Evolutionary conservation across 1,284 basidiomycete species (phyloP), one percentile per base, ranked within the genome.

Genomic region (Fistulinella cinereoalba): DNA sequence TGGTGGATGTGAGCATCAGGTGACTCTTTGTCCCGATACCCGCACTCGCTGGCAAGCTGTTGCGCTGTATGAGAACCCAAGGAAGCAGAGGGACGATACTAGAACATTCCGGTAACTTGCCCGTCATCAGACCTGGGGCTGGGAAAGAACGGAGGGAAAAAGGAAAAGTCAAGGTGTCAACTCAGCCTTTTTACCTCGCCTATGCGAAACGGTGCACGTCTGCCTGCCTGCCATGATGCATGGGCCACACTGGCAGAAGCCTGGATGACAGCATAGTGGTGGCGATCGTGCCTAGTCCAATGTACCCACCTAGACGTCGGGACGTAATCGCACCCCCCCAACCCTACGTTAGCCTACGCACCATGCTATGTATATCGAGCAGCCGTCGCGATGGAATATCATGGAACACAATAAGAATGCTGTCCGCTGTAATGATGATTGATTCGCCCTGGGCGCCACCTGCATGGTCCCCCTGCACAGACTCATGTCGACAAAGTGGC

Each of bases 371-470:
- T 32, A 11, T n/a, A 32, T 15, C 13, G 31, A 13, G 27, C 27
- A 28, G 13, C 13, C 9, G 27, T 28, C 9, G 27, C 10, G 3
- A 6, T 11, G 13, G 6, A 27, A 27, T 7, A 27, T 7, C 25
- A 27, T 7, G n/a, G n/a, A n/a, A n/a, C n/a, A 53, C 52, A 53
- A 53, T 55, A 53, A 34, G 41, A n/a, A n/a, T n/a, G n/a, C n/a
- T n/a, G n/a, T n/a, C n/a, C n/a, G n/a, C n/a, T n/a, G n/a, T n/a
- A n/a, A n/a, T n/a, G n/a, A n/a, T n/a, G n/a, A n/a, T n/a, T n/a
- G n/a, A n/a, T n/a, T n/a, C n/a, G n/a, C n/a, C n/a, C n/a, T n/a
- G n/a, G n/a, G n/a, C n/a, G n/a, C n/a, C n/a, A n/a, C n/a, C n/a
- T n/a, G n/a, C n/a, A n/a, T n/a, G n/a, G n/a, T n/a, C 27, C 27